Percentiles rank a stretch among this genome's conserved stretches.
Conservation (phyloP, 2,329 filamentous ascomycete genomes). For the Dactylellina sp. region DNA sequence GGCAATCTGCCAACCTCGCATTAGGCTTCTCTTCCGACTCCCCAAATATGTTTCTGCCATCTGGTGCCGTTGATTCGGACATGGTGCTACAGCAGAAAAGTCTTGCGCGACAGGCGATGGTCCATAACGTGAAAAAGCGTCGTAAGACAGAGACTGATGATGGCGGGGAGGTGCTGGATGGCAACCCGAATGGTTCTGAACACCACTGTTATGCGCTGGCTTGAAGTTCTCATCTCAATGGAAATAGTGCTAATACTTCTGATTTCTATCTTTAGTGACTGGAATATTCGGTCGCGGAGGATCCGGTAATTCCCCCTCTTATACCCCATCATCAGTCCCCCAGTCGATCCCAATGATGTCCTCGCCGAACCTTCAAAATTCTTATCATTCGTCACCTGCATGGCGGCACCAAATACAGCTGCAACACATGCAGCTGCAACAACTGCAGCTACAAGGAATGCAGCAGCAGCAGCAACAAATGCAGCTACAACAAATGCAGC, state of each 20-base stretch:
- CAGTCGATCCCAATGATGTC: background rate
- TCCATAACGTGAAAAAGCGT: no score
- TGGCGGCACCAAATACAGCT: background rate
- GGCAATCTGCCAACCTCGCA: no score
- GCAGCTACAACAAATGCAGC: constrained; percentile 3
- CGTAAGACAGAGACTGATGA: background rate
- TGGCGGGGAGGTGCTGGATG: background rate
- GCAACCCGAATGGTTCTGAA: constrained; percentile 9
- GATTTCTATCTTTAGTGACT: constrained; percentile 7
- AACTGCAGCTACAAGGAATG: background rate
- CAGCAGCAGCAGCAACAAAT: background rate
- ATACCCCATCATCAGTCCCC: no score
- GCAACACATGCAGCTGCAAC: background rate
- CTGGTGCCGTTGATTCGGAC: background rate
- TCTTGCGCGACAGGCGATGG: background rate
- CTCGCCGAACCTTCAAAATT: no score
- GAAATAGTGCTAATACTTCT: background rate
- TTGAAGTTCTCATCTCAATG: background rate
- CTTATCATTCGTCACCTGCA: no score
- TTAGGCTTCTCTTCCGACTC: background rate
- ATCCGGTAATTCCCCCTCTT: constrained; percentile 14
- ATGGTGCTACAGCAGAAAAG: background rate
- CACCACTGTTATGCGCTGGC: background rate
- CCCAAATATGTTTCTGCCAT: background rate
- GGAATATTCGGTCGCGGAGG: constrained; percentile 12